Percentiles rank a stretch among this genome's conserved stretches.
phyloP scores from a whole-genome alignment of 768 basidiomycete species.

The Pulveroboletus sp. region DNA sequence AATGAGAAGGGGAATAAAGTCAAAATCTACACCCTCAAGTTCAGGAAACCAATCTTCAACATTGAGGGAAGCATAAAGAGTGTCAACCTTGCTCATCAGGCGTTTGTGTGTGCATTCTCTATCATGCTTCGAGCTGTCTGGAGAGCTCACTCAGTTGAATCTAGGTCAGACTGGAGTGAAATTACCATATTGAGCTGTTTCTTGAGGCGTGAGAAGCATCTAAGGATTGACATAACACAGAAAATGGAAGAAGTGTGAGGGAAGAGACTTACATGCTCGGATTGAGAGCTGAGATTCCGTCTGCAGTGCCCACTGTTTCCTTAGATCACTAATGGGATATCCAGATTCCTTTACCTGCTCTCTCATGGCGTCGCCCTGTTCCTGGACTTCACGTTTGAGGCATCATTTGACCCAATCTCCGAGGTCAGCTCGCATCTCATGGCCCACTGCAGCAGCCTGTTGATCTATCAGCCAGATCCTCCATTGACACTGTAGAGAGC shows the following conservation, averaged over 20 bases:
- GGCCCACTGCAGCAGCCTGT: slow-evolving; percentile 25
- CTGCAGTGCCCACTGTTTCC: slow-evolving; percentile 34
- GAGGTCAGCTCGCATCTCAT: slow-evolving; percentile 25
- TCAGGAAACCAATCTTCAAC: background rate
- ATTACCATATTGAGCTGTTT: background rate
- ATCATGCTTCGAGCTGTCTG: background rate
- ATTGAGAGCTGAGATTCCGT: slow-evolving; percentile 29
- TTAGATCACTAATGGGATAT: slow-evolving; percentile 16
- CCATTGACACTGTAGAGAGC: no score
- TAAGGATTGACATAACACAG: no score
- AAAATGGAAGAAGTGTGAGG: no score
- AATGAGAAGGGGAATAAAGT: background rate
- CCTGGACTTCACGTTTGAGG: slow-evolving; percentile 13
- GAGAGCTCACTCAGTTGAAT: background rate
- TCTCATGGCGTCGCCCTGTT: slow-evolving; percentile 11
- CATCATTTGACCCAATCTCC: slow-evolving; percentile 32
- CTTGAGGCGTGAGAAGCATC: background rate
- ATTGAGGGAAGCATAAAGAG: background rate
- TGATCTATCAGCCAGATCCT: slow-evolving; percentile 35
- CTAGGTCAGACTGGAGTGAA: background rate
- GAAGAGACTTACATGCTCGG: slow-evolving; percentile 25
- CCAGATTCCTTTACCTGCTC: slow-evolving; percentile 18
- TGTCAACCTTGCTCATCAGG: background rate
- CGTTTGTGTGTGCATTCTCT: background rate
- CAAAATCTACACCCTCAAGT: background rate